A percentile compares a stretch with the other conserved stretches of the same genome.
These are phyloP conservation scores for Volvariella surrecta DNA, from an alignment of 1,284 basidiomycete genomes.

Conservation along the genomic window DNA sequence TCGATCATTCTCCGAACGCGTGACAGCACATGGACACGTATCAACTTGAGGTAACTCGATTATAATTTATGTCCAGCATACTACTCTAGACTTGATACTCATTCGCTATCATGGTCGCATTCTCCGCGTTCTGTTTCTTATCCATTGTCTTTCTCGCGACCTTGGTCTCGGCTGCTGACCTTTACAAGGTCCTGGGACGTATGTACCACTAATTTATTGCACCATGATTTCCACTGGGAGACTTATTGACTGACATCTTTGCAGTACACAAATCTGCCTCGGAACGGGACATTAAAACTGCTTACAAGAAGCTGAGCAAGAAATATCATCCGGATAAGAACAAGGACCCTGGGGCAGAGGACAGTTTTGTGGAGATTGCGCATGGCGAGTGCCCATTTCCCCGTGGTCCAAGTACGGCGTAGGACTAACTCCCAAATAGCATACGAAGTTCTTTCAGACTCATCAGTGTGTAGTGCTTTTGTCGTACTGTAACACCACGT, in stretches of 20 bases:
- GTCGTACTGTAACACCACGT: background rate
- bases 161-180: slow-evolving; percentile 53
- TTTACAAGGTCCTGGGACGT: slow-evolving; percentile 71
- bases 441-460: slow-evolving; percentile 88
- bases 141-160: slow-evolving; percentile 35
- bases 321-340: slow-evolving; percentile 95
- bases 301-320: slow-evolving; percentile 86
- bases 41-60: no score
- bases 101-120: no score
- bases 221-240: no score
- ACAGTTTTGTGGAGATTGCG: slow-evolving; percentile 84
- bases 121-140: slow-evolving; percentile 20
- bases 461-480: slow-evolving; percentile 42
- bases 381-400: slow-evolving; percentile 62
- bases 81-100: no score
- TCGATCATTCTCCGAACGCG: slow-evolving; percentile 6
- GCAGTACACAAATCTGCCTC: slow-evolving; percentile 73
- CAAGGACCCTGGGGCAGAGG: slow-evolving; percentile 73
- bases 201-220: slow-evolving; percentile 18
- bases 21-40: slow-evolving; percentile 10
- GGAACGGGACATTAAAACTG: slow-evolving; percentile 83
- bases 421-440: slow-evolving; percentile 36
- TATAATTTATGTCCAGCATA: no score
- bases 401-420: background rate
- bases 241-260: slow-evolving; percentile 3